Evolutionary conservation across 176 grass and related monocot genomes (phyloP).

Genomic region (Hsuehochloa calcarea): DNA sequence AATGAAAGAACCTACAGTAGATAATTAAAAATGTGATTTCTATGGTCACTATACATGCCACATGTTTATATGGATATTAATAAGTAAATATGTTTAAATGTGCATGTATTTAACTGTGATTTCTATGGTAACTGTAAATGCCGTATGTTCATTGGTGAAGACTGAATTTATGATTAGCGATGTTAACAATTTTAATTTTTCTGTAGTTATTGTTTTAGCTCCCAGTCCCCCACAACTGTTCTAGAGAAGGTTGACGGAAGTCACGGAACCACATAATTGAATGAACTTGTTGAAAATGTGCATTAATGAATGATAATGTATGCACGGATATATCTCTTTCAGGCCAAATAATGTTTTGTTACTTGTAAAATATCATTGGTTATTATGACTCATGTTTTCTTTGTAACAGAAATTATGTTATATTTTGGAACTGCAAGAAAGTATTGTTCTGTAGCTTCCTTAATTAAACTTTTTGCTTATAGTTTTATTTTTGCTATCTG

Average conservation of each 20-base stretch:
- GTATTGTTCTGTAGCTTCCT: not conserved
- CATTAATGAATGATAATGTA: not conserved
- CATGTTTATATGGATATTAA: conserved; percentile 11
- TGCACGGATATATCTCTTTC: not conserved
- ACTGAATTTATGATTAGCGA: not conserved
- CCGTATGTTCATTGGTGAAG: not conserved
- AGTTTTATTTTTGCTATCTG: conserved; percentile 36
- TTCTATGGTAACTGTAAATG: conserved; percentile 5
- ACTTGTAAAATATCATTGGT: not conserved
- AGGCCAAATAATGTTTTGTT: not conserved
- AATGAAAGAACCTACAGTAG: not conserved
- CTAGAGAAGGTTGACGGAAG: not conserved
- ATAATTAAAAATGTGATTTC: conserved; percentile 24
- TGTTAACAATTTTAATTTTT: conserved; percentile 11
- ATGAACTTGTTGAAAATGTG: not conserved
- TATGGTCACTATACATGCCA: not conserved
- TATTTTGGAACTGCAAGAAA: not conserved
- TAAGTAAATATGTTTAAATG: not conserved
- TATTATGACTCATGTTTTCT: not conserved
- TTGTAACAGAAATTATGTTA: not conserved
- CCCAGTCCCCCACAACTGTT: not conserved
- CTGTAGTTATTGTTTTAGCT: not conserved
- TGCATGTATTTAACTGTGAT: not conserved
- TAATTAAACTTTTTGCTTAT: conserved; percentile 31
- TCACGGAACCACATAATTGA: conserved; percentile 1